A percentile compares a stretch with the other conserved stretches of the same genome.
Conservation (phyloP, 768 basidiomycete genomes). For the Russula virescens region DNA sequence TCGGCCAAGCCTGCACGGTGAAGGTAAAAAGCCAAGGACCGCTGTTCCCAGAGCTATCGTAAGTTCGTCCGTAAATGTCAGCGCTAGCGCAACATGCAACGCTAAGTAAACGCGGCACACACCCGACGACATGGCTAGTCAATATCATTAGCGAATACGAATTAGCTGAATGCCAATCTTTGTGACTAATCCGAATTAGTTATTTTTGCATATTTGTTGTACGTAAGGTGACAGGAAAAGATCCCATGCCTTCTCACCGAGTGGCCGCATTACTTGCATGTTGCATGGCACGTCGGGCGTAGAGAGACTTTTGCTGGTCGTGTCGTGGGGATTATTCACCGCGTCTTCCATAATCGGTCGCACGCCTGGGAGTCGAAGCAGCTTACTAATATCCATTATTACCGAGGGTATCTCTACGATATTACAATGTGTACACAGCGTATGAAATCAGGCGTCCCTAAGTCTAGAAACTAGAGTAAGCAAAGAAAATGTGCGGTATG, state of each 20-base stretch:
- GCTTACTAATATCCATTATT: conserved; percentile 9
- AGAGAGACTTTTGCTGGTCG: not conserved
- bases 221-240: not conserved
- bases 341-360: not conserved
- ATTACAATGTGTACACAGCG: conserved; percentile 1
- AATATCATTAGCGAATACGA: not conserved
- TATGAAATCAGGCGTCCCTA: not conserved
- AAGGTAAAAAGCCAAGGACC: not conserved
- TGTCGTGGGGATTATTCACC: not conserved
- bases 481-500: not conserved
- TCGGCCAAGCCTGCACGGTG: not conserved
- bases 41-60: not conserved
- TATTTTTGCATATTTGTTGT: not conserved
- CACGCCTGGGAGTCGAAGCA: not conserved
- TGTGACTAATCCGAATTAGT: not conserved
- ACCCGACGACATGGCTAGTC: conserved; percentile 3
- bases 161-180: not conserved
- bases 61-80: not conserved
- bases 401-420: not conserved
- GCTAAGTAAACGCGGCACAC: conserved; percentile 2
- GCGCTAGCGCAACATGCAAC: not conserved
- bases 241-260: too few species aligned
- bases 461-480: not conserved
- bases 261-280: not conserved
- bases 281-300: not conserved